Conservation (phyloP, 352 stramenopile species). For the Phytophthora pseudosyringae region DNA sequence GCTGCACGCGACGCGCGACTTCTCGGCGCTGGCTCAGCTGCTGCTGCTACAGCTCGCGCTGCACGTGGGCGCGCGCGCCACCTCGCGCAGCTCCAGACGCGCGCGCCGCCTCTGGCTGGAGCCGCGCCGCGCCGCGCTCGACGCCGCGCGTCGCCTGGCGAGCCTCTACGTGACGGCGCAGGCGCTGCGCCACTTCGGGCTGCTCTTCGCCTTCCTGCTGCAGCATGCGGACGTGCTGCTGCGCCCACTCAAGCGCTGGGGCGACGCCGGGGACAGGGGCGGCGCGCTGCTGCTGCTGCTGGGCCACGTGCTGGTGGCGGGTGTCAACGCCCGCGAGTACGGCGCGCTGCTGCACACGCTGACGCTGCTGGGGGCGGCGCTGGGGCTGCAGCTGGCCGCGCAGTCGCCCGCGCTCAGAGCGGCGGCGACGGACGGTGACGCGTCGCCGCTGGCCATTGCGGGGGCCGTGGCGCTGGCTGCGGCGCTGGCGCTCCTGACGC, state of each 20-base stretch:
- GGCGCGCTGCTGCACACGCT: slow-evolving; percentile 66
- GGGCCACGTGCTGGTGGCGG: slow-evolving; percentile 65
- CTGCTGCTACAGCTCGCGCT: slow-evolving; percentile 41
- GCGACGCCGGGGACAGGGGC: slow-evolving; percentile 14
- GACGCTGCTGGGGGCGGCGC: slow-evolving; percentile 48
- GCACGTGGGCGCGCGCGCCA: neutral
- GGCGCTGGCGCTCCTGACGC: slow-evolving; percentile 40
- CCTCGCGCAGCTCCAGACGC: slow-evolving; percentile 13
- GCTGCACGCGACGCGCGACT: slow-evolving; percentile 32
- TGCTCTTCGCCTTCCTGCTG: slow-evolving; percentile 76
- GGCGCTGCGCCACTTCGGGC: slow-evolving; percentile 71
- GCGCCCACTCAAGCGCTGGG: slow-evolving; percentile 46
- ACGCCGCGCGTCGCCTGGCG: slow-evolving; percentile 47
- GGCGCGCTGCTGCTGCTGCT: slow-evolving; percentile 47
- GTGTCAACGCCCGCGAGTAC: slow-evolving; percentile 67
- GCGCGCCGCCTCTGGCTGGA: slow-evolving; percentile 1
- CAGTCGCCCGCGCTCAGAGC: slow-evolving; percentile 17
- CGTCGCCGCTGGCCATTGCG: slow-evolving; percentile 46
- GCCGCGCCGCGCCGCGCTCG: slow-evolving; percentile 31
- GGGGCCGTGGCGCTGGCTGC: slow-evolving; percentile 37
- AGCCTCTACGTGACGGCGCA: slow-evolving; percentile 56
- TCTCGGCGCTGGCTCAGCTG: slow-evolving; percentile 40
- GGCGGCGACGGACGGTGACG: slow-evolving; percentile 30
- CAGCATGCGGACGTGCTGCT: slow-evolving; percentile 59
- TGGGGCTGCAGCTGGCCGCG: slow-evolving; percentile 43